phyloP scores from a whole-genome alignment of 495 filamentous ascomycete species.

The Tuber calosporum region DNA sequence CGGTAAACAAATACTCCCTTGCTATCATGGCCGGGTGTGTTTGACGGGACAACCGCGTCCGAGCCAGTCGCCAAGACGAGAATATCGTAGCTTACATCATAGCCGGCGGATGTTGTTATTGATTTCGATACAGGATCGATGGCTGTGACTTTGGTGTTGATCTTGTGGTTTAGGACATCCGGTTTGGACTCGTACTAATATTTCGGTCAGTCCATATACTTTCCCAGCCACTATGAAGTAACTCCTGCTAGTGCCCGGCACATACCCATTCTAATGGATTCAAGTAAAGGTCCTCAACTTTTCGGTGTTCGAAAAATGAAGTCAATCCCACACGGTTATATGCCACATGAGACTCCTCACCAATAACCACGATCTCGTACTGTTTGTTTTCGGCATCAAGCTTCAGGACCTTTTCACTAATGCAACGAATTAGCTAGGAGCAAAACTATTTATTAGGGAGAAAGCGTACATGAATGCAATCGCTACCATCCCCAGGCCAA shows the following conservation, averaged over 20 bases:
- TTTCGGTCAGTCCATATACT: not conserved
- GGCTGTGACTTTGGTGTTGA: constrained; percentile 71
- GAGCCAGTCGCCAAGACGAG: constrained; percentile 89
- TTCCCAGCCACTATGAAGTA: not conserved
- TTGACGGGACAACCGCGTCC: constrained; percentile 70
- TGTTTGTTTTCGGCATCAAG: constrained; percentile 67
- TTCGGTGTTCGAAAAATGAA: constrained; percentile 83
- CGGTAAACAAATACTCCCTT: constrained; percentile 92
- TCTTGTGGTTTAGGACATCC: constrained; percentile 67
- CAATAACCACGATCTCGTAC: constrained; percentile 83
- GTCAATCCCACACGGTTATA: constrained; percentile 97
- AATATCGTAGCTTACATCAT: constrained; percentile 72
- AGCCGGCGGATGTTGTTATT: constrained; percentile 64
- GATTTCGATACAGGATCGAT: constrained; percentile 60
- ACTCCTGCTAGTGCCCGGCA: constrained; percentile 4
- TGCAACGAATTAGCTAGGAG: not conserved
- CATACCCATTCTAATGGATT: constrained; percentile 84
- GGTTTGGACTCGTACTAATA: constrained; percentile 46
- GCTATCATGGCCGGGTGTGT: constrained; percentile 78
- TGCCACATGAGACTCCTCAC: constrained; percentile 83
- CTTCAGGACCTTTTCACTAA: constrained; percentile 82
- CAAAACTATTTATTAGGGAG: not conserved
- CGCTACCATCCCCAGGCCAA: constrained; percentile 93
- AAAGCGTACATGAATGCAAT: constrained; percentile 77
- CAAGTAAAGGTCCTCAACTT: constrained; percentile 83